A percentile compares a stretch with the other conserved stretches of the same genome.
Conservation (phyloP, 2,329 filamentous ascomycete genomes). For the Aspergillus spinulosporus region DNA sequence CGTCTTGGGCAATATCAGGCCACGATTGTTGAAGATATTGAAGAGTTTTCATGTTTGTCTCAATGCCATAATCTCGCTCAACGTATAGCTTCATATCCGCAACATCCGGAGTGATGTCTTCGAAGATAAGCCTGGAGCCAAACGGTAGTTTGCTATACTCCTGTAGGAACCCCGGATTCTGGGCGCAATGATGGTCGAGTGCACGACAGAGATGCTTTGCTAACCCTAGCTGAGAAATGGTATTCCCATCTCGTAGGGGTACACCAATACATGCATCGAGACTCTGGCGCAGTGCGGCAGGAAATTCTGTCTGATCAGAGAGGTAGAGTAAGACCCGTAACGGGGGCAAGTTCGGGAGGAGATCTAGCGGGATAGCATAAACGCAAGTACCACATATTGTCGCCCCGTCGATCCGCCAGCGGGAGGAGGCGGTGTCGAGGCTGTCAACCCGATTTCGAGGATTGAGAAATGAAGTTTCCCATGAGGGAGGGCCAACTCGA, state of each 20-base stretch:
- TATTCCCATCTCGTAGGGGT: conserved; percentile 6
- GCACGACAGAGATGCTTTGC: conserved; percentile 12
- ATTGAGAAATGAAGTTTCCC: conserved; percentile 10
- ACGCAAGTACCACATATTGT: conserved; percentile 13
- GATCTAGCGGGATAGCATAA: conserved; percentile 9
- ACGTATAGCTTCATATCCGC: conserved; percentile 6
- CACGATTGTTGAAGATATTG: conserved; percentile 5
- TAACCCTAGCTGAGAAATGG: conserved; percentile 10
- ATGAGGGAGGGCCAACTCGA: conserved; percentile 10
- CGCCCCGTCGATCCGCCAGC: conserved; percentile 12
- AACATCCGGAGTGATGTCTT: conserved; percentile 6
- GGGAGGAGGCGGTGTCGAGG: conserved; percentile 8
- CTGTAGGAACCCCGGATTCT: conserved; percentile 1
- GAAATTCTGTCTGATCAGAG: conserved; percentile 9
- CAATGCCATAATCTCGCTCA: conserved; percentile 7
- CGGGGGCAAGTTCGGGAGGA: conserved; percentile 7
- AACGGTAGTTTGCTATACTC: conserved; percentile 9
- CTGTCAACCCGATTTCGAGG: conserved; percentile 9
- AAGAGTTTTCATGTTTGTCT: conserved; percentile 6
- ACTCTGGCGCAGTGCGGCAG: conserved; percentile 2
- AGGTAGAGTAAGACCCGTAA: conserved; percentile 10
- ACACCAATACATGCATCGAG: conserved; percentile 10
- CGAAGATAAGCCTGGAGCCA: conserved; percentile 10
- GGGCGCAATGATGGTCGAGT: conserved; percentile 9
- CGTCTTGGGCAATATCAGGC: conserved; percentile 3